Percentiles rank a stretch among this genome's conserved stretches.
phyloP scores from a whole-genome alignment of 495 filamentous ascomycete genomes.

The Hypoxylon trugodes region DNA sequence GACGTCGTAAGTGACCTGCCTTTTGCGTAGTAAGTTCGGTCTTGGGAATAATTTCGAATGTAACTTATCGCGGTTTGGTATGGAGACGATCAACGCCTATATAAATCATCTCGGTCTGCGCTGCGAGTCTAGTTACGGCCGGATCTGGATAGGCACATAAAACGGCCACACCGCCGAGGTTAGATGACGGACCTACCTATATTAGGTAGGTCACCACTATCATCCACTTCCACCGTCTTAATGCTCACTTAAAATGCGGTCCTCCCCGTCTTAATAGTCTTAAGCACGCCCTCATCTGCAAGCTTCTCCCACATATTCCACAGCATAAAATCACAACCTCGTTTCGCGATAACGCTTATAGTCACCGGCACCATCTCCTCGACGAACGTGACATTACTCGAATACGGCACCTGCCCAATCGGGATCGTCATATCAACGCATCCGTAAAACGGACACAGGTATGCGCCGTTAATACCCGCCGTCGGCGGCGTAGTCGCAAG shows the following conservation, averaged over 20 bases:
- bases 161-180: no score
- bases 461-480: constrained; percentile 44
- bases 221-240: no score
- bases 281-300: constrained; percentile 50
- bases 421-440: constrained; percentile 52
- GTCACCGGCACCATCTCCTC: constrained; percentile 54
- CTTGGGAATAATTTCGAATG: neutral
- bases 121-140: no score
- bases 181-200: no score
- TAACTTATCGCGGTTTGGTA: constrained; percentile 1
- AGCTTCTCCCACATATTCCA: constrained; percentile 55
- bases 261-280: constrained; percentile 49
- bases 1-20: neutral
- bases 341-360: constrained; percentile 49
- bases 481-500: constrained; percentile 43
- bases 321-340: constrained; percentile 55
- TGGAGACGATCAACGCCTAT: neutral
- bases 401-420: constrained; percentile 54
- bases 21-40: constrained; percentile 5
- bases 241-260: constrained; percentile 45
- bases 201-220: no score
- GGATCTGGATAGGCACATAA: no score
- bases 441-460: constrained; percentile 50
- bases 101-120: neutral
- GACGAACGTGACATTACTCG: constrained; percentile 46